Evolutionary conservation across 2,329 filamentous ascomycete genomes (phyloP).

Genomic region (Aspergillus sp.): DNA sequence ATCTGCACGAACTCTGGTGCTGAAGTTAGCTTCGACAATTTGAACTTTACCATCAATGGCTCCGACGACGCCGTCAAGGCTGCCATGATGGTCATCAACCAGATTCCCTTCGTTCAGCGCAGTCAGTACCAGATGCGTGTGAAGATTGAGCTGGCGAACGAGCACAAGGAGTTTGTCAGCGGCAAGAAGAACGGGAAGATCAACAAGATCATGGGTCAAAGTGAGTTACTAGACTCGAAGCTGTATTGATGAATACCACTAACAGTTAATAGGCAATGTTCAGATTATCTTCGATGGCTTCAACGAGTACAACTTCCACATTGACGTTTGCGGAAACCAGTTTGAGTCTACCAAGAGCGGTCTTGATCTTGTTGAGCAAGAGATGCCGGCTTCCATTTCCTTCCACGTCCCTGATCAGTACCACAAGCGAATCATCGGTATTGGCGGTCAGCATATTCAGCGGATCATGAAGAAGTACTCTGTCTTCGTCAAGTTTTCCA

Average conservation of each 20-base stretch:
- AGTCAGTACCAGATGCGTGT: constrained; percentile 91
- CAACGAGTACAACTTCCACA: constrained; percentile 99
- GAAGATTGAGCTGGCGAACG: constrained; percentile 97
- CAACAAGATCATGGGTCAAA: constrained; percentile 99
- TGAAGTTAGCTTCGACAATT: constrained; percentile 90
- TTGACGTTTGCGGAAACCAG: constrained; percentile 87
- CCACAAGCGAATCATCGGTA: constrained; percentile 98
- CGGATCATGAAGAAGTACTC: constrained; percentile 99
- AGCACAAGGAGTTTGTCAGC: constrained; percentile 99
- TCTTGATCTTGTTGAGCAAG: constrained; percentile 89
- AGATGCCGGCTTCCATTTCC: constrained; percentile 98
- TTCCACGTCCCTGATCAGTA: constrained; percentile 99
- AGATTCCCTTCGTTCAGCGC: constrained; percentile 83
- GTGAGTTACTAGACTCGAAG: constrained; percentile 48
- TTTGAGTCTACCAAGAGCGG: constrained; percentile 96
- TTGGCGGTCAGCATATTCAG: constrained; percentile 97
- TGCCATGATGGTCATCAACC: constrained; percentile 89
- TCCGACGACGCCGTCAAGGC: constrained; percentile 96
- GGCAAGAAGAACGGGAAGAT: constrained; percentile 99
- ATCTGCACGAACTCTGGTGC: constrained; percentile 96
- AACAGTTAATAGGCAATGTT: constrained; percentile 66
- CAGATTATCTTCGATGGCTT: constrained; percentile 99
- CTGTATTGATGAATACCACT: constrained; percentile 19
- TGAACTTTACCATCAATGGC: constrained; percentile 90
- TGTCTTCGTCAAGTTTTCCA: constrained; percentile 99